phyloP scores from a whole-genome alignment of 768 basidiomycete genomes.

The Hericium rajendrae region DNA sequence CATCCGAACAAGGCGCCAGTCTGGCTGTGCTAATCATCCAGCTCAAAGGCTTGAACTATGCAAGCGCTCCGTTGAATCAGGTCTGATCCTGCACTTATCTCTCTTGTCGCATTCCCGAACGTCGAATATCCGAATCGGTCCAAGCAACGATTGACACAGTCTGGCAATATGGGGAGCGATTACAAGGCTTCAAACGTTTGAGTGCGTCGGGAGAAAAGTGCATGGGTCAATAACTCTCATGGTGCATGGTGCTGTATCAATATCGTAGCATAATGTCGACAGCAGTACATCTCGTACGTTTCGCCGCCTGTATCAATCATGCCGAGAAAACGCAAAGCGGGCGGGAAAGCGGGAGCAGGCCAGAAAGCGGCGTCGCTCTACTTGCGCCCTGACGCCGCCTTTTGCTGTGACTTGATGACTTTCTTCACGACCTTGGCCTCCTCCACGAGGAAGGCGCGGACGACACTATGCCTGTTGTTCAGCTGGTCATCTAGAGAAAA shows the following conservation, averaged over 20 bases:
- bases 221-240: neutral
- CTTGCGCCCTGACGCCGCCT: slow-evolving; percentile 8
- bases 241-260: neutral
- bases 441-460: slow-evolving; percentile 97
- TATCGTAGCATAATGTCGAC: neutral
- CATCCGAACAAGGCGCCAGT: too few relatives aligned
- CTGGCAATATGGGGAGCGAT: too few relatives aligned
- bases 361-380: neutral
- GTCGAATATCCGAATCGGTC: too few relatives aligned
- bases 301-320: neutral
- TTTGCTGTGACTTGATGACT: slow-evolving; percentile 90
- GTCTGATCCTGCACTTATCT: too few relatives aligned
- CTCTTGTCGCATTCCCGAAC: too few relatives aligned
- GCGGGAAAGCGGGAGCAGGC: neutral
- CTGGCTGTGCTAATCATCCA: too few relatives aligned
- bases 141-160: too few relatives aligned
- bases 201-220: neutral
- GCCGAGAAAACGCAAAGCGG: neutral
- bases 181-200: too few relatives aligned
- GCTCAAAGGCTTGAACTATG: too few relatives aligned
- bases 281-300: neutral
- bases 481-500: slow-evolving; percentile 2
- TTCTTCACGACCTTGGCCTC: slow-evolving; percentile 99
- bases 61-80: too few relatives aligned
- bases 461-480: slow-evolving; percentile 52